Evolutionary conservation across 257 asterid species (phyloP).

Genomic region (Solanum phureja): DNA sequence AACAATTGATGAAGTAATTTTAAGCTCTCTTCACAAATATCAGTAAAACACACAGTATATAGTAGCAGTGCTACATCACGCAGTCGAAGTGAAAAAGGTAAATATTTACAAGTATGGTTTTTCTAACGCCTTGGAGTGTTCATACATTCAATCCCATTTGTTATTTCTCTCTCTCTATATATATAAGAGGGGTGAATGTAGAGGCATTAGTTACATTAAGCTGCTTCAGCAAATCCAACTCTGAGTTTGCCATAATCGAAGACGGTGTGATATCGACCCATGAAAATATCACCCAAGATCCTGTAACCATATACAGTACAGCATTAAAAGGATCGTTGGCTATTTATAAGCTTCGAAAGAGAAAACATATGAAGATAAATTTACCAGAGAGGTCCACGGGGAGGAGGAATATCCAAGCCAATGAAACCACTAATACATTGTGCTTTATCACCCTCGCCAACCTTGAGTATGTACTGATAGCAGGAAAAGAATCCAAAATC

Average conservation of each 20-base stretch:
- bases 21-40: not conserved
- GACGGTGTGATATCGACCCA: slow-evolving; percentile 79
- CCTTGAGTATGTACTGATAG: slow-evolving; percentile 76
- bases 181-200: not conserved
- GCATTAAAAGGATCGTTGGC: not conserved
- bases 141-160: not conserved
- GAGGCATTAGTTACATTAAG: slow-evolving; percentile 12
- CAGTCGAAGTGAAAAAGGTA: not conserved
- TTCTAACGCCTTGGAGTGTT: not conserved
- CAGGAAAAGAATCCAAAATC: not conserved
- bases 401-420: slow-evolving; percentile 86
- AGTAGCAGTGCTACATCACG: not conserved
- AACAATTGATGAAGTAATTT: not conserved
- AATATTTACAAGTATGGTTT: not conserved
- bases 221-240: slow-evolving; percentile 81
- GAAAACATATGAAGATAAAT: not conserved
- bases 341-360: not conserved
- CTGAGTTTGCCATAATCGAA: slow-evolving; percentile 51
- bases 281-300: slow-evolving; percentile 77
- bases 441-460: slow-evolving; percentile 75
- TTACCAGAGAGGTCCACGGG: slow-evolving; percentile 99
- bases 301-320: slow-evolving; percentile 12
- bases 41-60: not conserved
- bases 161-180: not conserved
- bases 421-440: slow-evolving; percentile 95